Evolutionary conservation across 208 protist genomes (phyloP).

Genomic region (Leishmania turanica): DNA sequence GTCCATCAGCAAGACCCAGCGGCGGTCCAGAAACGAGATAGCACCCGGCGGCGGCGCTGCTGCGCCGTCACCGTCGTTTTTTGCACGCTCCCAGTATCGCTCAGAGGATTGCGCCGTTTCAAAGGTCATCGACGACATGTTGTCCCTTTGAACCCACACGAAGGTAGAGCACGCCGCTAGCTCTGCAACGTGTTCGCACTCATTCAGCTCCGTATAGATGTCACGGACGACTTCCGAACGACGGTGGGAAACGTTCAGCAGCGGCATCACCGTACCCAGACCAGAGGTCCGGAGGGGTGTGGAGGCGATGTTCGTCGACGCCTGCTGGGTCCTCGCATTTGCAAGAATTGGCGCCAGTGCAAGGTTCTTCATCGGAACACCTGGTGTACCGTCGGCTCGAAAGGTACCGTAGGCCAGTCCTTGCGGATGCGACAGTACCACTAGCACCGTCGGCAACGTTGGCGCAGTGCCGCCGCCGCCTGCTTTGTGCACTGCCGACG

Average conservation of each 20-base stretch:
- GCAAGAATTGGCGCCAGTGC: background rate
- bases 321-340: background rate
- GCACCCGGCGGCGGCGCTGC: background rate
- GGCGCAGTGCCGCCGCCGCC: background rate
- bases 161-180: slow-evolving; percentile 26
- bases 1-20: background rate
- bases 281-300: background rate
- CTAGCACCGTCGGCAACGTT: slow-evolving; percentile 26
- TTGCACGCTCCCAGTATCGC: background rate
- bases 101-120: background rate
- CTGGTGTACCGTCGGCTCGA: slow-evolving; percentile 27
- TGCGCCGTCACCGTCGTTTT: background rate
- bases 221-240: background rate
- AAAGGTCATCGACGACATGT: background rate
- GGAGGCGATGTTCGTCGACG: background rate
- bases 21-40: slow-evolving; percentile 5
- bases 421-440: slow-evolving; percentile 47
- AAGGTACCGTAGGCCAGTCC: slow-evolving; percentile 40
- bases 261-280: slow-evolving; percentile 3
- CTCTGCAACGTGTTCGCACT: slow-evolving; percentile 2
- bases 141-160: slow-evolving; percentile 21
- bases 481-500: background rate
- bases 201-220: slow-evolving; percentile 14
- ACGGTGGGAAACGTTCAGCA: background rate
- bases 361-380: slow-evolving; percentile 38